A percentile compares a stretch with the other conserved stretches of the same genome.
Conservation (phyloP, 495 filamentous ascomycete species). For the Trichoderma asperelloides region DNA sequence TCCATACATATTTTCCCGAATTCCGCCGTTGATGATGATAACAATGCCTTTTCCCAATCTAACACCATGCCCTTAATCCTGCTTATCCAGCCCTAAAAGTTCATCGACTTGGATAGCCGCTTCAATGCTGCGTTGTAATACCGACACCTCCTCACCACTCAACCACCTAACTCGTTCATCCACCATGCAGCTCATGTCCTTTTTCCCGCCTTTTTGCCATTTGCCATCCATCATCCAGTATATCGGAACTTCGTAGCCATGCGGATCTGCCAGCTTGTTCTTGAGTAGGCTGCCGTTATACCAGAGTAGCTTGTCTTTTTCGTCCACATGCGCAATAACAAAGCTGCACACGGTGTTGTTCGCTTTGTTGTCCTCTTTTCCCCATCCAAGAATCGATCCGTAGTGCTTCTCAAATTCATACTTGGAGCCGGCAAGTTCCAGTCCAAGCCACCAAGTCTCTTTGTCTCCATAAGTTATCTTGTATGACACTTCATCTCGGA, state of each 20-base stretch:
- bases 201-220: conserved; percentile 12
- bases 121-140: conserved; percentile 7
- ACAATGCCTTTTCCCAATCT: neutral
- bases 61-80: neutral
- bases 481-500: conserved; percentile 21
- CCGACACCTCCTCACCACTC: neutral
- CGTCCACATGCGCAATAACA: conserved; percentile 21
- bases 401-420: conserved; percentile 24
- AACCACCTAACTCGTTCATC: neutral
- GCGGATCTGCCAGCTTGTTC: conserved; percentile 15
- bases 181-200: conserved; percentile 14
- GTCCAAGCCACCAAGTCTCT: conserved; percentile 27
- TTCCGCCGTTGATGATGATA: neutral
- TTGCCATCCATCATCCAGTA: conserved; percentile 13
- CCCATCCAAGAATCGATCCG: conserved; percentile 20
- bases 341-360: conserved; percentile 18
- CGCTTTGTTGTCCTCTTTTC: neutral
- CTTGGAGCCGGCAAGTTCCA: conserved; percentile 19
- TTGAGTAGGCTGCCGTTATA: conserved; percentile 21
- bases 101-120: conserved; percentile 8
- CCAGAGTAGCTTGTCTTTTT: conserved; percentile 20
- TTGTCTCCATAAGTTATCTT: conserved; percentile 24
- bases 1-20: too few relatives aligned
- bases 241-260: conserved; percentile 10
- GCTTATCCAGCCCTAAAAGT: neutral